Evolutionary conservation across 257 asterid species (phyloP).

Genomic region (Lavandula angustifolia): DNA sequence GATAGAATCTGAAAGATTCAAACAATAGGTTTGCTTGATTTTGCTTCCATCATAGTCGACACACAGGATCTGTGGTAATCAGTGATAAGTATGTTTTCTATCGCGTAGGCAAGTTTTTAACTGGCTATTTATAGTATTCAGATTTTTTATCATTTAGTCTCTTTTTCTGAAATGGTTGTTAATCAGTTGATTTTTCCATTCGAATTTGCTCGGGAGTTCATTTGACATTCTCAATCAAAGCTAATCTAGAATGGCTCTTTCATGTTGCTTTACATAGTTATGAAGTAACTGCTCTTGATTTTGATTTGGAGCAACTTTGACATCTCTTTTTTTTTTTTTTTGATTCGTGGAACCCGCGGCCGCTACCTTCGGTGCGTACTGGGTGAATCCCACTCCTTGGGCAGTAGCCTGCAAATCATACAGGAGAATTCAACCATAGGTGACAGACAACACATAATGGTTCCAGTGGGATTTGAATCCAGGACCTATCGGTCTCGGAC

Average conservation of each 20-base stretch:
- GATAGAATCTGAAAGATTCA: slow-evolving; percentile 24
- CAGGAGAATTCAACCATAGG: no score
- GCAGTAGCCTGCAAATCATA: no score
- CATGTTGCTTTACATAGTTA: not conserved
- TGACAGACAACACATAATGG: no score
- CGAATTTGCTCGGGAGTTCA: not conserved
- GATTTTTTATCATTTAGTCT: slow-evolving; percentile 7
- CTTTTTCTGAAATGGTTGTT: not conserved
- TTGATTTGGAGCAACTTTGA: no score
- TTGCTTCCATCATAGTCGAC: slow-evolving; percentile 8
- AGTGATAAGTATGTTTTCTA: not conserved
- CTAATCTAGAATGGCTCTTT: not conserved
- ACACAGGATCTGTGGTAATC: slow-evolving; percentile 1
- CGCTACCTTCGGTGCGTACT: no score
- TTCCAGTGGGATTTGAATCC: no score
- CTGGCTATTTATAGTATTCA: not conserved
- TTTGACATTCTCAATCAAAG: not conserved
- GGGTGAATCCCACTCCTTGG: no score
- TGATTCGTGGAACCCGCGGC: no score
- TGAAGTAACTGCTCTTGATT: not conserved
- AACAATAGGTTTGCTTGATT: slow-evolving; percentile 23
- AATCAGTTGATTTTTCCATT: not conserved
- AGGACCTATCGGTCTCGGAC: no score
- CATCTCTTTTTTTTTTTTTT: no score
- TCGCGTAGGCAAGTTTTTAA: not conserved